Evolutionary conservation across 1,284 basidiomycete genomes (phyloP).

Genomic region (Melampsora americana): DNA sequence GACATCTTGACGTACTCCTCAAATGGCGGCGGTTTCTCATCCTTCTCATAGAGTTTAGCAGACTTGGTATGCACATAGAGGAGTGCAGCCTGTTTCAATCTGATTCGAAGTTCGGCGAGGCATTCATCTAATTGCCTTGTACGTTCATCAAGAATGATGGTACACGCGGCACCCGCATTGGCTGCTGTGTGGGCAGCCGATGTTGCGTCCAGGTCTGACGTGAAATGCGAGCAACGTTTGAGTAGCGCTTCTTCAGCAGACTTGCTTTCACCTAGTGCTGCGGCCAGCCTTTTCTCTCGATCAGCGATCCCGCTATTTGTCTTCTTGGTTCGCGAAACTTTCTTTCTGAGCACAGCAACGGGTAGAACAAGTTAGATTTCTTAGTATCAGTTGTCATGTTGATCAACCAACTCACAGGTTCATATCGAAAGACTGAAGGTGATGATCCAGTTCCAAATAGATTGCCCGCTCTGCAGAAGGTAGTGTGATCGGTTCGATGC

Average conservation of each 20-base stretch:
- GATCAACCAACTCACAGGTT: constrained; percentile 53
- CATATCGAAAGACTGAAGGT: constrained; percentile 82
- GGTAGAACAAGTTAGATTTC: constrained; percentile 57
- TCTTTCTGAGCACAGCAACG: constrained; percentile 64
- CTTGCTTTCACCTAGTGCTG: constrained; percentile 83
- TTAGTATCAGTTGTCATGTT: constrained; percentile 6
- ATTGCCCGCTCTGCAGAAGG: constrained; percentile 92
- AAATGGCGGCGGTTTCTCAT: constrained; percentile 43
- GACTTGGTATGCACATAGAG: constrained; percentile 39
- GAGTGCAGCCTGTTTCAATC: constrained; percentile 53
- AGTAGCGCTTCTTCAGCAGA: constrained; percentile 80
- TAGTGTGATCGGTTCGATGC: constrained; percentile 67
- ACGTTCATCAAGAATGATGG: constrained; percentile 46
- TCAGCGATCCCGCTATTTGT: constrained; percentile 57
- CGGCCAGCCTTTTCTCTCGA: constrained; percentile 77
- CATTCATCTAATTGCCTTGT: constrained; percentile 62
- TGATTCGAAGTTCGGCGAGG: constrained; percentile 85
- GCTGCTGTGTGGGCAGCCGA: constrained; percentile 50
- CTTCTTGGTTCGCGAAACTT: constrained; percentile 56
- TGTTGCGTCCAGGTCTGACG: constrained; percentile 67
- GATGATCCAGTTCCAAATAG: constrained; percentile 92
- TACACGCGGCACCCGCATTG: constrained; percentile 43
- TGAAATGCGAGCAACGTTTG: constrained; percentile 90
- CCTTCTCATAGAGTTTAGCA: constrained; percentile 38
- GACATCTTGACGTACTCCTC: constrained; percentile 43